These are phyloP conservation scores for Stagonosporopsis cucurbitacearum DNA, from an alignment of 2,329 filamentous ascomycete genomes.

Conservation along the genomic window DNA sequence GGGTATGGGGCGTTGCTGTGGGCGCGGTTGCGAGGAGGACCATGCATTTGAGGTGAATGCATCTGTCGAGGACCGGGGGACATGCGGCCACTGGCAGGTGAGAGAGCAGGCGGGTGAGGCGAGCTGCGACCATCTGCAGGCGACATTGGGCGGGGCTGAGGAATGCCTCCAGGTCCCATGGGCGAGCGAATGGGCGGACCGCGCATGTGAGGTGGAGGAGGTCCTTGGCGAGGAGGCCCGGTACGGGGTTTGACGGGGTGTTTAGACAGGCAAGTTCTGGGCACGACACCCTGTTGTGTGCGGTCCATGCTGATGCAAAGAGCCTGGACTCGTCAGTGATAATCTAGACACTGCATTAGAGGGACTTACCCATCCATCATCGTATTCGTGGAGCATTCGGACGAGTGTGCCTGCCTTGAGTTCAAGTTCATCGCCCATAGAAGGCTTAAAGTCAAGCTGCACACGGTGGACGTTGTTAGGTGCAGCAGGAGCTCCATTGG, in stretches of 20 bases:
- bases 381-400: slow-evolving; percentile 90
- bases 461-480: slow-evolving; percentile 82
- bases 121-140: slow-evolving; percentile 54
- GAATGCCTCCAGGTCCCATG: slow-evolving; percentile 42
- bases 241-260: slow-evolving; percentile 86
- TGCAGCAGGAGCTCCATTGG: slow-evolving; percentile 60
- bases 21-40: slow-evolving; percentile 37
- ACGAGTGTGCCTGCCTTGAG: slow-evolving; percentile 83
- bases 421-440: slow-evolving; percentile 88
- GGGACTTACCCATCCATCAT: slow-evolving; percentile 90
- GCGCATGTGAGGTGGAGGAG: slow-evolving; percentile 51
- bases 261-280: slow-evolving; percentile 90
- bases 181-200: slow-evolving; percentile 38
- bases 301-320: slow-evolving; percentile 91
- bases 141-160: slow-evolving; percentile 51
- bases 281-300: slow-evolving; percentile 89
- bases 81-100: slow-evolving; percentile 46
- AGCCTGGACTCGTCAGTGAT: slow-evolving; percentile 62
- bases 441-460: slow-evolving; percentile 91
- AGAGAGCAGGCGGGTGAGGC: slow-evolving; percentile 55
- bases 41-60: slow-evolving; percentile 33
- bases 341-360: neutral
- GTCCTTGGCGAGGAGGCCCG: slow-evolving; percentile 59
- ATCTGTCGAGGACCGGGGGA: slow-evolving; percentile 45
- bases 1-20: slow-evolving; percentile 48